Percentiles rank a stretch among this genome's conserved stretches.
phyloP scores from a whole-genome alignment of 2,329 filamentous ascomycete genomes.

The Dothideomycetes sp. region DNA sequence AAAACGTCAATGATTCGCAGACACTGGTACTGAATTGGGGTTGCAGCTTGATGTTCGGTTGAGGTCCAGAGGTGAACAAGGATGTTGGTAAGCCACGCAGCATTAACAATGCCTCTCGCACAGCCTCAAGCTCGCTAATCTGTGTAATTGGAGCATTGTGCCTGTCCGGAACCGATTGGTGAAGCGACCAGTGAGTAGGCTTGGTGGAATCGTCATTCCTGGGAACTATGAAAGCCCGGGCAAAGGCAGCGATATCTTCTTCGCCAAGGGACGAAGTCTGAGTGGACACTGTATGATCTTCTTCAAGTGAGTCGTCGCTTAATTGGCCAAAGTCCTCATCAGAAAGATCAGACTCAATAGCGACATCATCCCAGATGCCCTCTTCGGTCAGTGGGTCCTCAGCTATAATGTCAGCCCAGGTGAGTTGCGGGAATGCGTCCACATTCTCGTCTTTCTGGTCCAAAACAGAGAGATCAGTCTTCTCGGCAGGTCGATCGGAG shows the following conservation, averaged over 20 bases:
- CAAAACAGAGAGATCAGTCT: conserved; percentile 45
- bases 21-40: conserved; percentile 5
- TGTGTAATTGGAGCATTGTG: neutral
- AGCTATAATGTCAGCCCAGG: conserved; percentile 68
- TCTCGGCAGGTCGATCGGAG: conserved; percentile 66
- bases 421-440: conserved; percentile 41
- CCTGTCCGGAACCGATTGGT: conserved; percentile 12
- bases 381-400: conserved; percentile 65
- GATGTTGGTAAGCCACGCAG: conserved; percentile 66
- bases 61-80: conserved; percentile 44
- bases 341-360: conserved; percentile 55
- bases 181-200: neutral
- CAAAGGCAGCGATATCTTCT: conserved; percentile 24
- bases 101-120: conserved; percentile 78
- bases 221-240: conserved; percentile 20
- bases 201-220: conserved; percentile 18
- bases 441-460: conserved; percentile 41
- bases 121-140: conserved; percentile 60
- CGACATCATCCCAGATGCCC: conserved; percentile 59
- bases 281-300: conserved; percentile 18
- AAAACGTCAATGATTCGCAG: conserved; percentile 17
- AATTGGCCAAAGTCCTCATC: conserved; percentile 42
- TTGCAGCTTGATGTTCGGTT: conserved; percentile 13
- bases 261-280: conserved; percentile 26
- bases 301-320: conserved; percentile 16